A percentile compares a stretch with the other conserved stretches of the same genome.
Evolutionary conservation across 331 rosid species (phyloP).

Genomic region (Pyracantha coccinea): DNA sequence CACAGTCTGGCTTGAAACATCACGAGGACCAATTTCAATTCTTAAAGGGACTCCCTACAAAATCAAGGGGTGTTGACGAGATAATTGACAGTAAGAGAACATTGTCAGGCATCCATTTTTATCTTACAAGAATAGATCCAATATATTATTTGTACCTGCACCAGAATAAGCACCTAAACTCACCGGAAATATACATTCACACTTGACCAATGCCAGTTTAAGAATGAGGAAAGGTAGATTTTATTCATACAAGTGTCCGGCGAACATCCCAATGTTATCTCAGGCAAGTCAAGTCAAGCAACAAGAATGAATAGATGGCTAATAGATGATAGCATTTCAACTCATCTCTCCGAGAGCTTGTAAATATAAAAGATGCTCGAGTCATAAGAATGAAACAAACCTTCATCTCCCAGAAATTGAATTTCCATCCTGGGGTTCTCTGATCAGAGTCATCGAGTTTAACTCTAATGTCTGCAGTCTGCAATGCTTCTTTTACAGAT

Average conservation of each 20-base stretch:
- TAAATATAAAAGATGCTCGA: background rate
- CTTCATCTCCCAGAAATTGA: constrained; percentile 99
- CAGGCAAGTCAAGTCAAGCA: background rate
- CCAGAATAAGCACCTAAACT: background rate
- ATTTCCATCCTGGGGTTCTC: constrained; percentile 98
- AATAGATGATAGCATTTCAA: background rate
- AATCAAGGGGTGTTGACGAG: constrained; percentile 7
- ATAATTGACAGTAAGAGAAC: background rate
- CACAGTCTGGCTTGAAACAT: constrained; percentile 75
- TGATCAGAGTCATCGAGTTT: constrained; percentile 86
- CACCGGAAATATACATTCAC: background rate
- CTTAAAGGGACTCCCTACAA: constrained; percentile 94
- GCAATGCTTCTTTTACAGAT: constrained; percentile 53
- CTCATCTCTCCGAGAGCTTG: background rate
- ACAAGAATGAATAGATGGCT: background rate
- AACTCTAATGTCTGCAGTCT: constrained; percentile 56
- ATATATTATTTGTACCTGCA: background rate
- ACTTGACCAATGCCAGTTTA: background rate
- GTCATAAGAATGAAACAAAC: constrained; percentile 22
- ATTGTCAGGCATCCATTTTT: background rate
- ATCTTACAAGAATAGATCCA: background rate
- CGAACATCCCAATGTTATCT: background rate
- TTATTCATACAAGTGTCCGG: background rate
- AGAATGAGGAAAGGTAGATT: background rate
- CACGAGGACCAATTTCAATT: constrained; percentile 95